Evolutionary conservation across 768 basidiomycete genomes (phyloP), one percentile per base, ranked within the genome.

Genomic region (Heimioporus sp.): DNA sequence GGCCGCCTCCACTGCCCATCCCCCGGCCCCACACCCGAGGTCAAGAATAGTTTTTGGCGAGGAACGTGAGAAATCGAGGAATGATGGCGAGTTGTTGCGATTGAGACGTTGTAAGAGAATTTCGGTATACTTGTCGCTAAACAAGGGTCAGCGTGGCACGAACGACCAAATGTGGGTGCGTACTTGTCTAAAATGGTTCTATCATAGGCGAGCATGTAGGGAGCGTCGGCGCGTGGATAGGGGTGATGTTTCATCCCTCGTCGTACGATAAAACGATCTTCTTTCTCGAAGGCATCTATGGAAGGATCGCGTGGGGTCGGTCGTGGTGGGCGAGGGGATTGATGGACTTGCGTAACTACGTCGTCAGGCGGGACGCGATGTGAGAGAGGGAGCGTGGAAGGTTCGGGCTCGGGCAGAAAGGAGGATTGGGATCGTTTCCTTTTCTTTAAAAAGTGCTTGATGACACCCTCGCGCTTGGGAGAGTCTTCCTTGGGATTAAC

Each of bases 1-100:
- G 4, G 86, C 80, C 5, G 88, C 83, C 43, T 83, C 73, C 0
- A 81, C 52, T 6, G 83, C 73, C 90, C 90, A 92, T 43, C 78
- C 62, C 0, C 89, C 88, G 43, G 77, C 58, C 11, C 90, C 90
- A 64, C 88, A 91, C 3, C 90, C 90, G 12, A 92, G 68, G 60
- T 92, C 90, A 8, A 92, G 76, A 20, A 86, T 82, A 12, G 72
- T 69, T 1, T 67, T 62, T 1, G 87, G 85, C 1, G 75, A 73
- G n/a, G 68, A 69, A 20, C 74, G 73, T 34, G 72, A 63, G 54
- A 76, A 79, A 52, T 77, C 69, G 51, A 80, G 74, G 60, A 92
- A 90, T 0, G 82, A 80, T 0, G 88, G 87, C 0, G 78, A 76
- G 5, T 74, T 75, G 3, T 71, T 72, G 7, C 72, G 70, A 40